Conservation (phyloP, 768 basidiomycete species). For the Epithele typhae region DNA sequence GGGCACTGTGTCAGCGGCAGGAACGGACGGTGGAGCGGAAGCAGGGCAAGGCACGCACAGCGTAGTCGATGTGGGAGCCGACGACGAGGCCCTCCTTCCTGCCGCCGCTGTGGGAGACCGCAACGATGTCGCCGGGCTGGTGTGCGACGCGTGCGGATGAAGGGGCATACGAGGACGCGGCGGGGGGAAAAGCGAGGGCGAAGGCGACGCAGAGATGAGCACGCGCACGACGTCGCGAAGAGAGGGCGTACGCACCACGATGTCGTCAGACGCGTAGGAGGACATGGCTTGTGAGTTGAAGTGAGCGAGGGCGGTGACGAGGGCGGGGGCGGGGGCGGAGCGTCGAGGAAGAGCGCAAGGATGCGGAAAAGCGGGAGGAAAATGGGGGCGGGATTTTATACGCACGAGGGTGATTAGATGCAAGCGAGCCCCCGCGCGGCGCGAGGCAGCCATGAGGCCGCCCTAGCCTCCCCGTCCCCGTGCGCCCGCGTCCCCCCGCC, state of each 20-base stretch:
- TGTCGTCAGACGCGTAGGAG: conserved; percentile 30
- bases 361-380: conserved; percentile 21
- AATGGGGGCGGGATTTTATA: conserved; percentile 37
- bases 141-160: too few species aligned
- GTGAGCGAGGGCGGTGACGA: neutral
- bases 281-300: conserved; percentile 13
- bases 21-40: neutral
- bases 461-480: conserved; percentile 9
- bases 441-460: conserved; percentile 43
- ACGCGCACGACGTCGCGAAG: neutral
- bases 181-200: neutral
- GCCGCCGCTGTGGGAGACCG: conserved; percentile 62
- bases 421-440: conserved; percentile 29
- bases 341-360: conserved; percentile 22
- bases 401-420: conserved; percentile 39
- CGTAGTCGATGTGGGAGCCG: conserved; percentile 66
- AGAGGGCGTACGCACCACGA: conserved; percentile 19
- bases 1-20: neutral
- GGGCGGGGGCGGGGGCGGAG: conserved; percentile 2
- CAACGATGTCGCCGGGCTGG: conserved; percentile 78
- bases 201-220: neutral
- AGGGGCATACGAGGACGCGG: neutral
- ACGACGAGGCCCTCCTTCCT: conserved; percentile 77
- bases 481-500: too few species aligned
- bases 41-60: conserved; percentile 38